phyloP scores from a whole-genome alignment of 805 yeast species.

The Candida germanica region DNA sequence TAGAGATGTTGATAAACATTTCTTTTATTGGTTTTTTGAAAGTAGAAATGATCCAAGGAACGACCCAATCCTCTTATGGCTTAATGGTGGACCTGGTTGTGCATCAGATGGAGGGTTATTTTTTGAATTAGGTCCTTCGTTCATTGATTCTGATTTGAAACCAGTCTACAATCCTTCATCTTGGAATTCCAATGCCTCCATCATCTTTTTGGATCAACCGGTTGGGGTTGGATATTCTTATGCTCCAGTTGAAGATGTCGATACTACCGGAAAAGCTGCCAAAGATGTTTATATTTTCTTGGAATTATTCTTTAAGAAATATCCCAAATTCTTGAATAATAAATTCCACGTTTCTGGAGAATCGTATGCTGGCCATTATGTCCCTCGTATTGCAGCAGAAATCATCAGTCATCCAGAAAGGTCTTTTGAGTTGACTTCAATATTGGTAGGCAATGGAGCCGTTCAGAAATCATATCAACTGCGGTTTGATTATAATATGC shows the following conservation, averaged over 20 bases:
- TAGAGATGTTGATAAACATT: slow-evolving; percentile 55
- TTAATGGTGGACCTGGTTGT: slow-evolving; percentile 34
- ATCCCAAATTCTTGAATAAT: slow-evolving; percentile 21
- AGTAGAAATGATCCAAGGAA: slow-evolving; percentile 30
- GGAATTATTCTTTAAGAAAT: slow-evolving; percentile 29
- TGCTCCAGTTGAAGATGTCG: slow-evolving; percentile 16
- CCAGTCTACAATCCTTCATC: slow-evolving; percentile 26
- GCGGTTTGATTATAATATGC: slow-evolving; percentile 79
- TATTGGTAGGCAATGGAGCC: slow-evolving; percentile 89
- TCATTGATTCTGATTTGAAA: slow-evolving; percentile 19
- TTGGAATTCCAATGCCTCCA: slow-evolving; percentile 32
- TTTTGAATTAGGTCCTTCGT: slow-evolving; percentile 31
- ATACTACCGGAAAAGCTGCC: slow-evolving; percentile 22
- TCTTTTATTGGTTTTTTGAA: slow-evolving; percentile 32
- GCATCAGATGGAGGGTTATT: slow-evolving; percentile 27
- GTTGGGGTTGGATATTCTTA: slow-evolving; percentile 26
- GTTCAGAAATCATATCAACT: slow-evolving; percentile 77
- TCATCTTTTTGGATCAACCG: slow-evolving; percentile 36
- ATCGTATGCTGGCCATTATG: slow-evolving; percentile 44
- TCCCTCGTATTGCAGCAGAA: slow-evolving; percentile 39
- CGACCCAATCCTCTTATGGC: slow-evolving; percentile 31
- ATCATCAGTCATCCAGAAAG: slow-evolving; percentile 36
- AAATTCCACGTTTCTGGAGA: slow-evolving; percentile 36
- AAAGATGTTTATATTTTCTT: slow-evolving; percentile 27
- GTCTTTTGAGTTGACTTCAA: slow-evolving; percentile 57